A percentile compares a stretch with the other conserved stretches of the same genome.
These are phyloP conservation scores for Scheffersomyces insectosa DNA, from an alignment of 1,139 yeast genomes.

Conservation along the genomic window DNA sequence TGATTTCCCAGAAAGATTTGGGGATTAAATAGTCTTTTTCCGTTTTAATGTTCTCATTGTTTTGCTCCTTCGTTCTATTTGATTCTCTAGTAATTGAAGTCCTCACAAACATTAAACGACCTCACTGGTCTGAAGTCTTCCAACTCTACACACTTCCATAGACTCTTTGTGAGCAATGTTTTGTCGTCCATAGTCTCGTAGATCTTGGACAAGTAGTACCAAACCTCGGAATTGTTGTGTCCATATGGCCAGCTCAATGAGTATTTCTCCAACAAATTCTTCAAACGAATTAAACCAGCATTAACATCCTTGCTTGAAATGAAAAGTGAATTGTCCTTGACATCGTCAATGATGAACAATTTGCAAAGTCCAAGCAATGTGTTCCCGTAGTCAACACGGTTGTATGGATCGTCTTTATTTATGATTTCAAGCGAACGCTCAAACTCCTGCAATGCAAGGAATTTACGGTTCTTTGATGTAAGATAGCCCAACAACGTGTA, in stretches of 20 bases:
- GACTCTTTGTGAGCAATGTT: conserved; percentile 49
- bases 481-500: conserved; percentile 57
- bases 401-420: conserved; percentile 18
- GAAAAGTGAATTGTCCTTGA: conserved; percentile 33
- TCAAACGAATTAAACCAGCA: conserved; percentile 67
- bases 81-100: conserved; percentile 4
- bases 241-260: conserved; percentile 53
- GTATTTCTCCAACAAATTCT: conserved; percentile 58
- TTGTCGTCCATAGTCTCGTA: conserved; percentile 65
- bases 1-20: too few relatives aligned
- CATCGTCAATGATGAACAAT: conserved; percentile 50
- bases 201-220: conserved; percentile 69
- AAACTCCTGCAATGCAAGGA: conserved; percentile 63
- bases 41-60: too few relatives aligned
- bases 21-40: too few relatives aligned
- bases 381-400: conserved; percentile 45
- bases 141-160: conserved; percentile 68
- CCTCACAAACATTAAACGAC: conserved; percentile 29
- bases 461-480: conserved; percentile 37
- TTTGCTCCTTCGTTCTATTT: too few relatives aligned
- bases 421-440: conserved; percentile 62
- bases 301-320: conserved; percentile 52
- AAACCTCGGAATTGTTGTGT: conserved; percentile 62
- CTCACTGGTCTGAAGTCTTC: conserved; percentile 72
- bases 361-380: conserved; percentile 70